A percentile compares a stretch with the other conserved stretches of the same genome.
Conservation (phyloP, 805 yeast species). For the Yarrowia hollandica region DNA sequence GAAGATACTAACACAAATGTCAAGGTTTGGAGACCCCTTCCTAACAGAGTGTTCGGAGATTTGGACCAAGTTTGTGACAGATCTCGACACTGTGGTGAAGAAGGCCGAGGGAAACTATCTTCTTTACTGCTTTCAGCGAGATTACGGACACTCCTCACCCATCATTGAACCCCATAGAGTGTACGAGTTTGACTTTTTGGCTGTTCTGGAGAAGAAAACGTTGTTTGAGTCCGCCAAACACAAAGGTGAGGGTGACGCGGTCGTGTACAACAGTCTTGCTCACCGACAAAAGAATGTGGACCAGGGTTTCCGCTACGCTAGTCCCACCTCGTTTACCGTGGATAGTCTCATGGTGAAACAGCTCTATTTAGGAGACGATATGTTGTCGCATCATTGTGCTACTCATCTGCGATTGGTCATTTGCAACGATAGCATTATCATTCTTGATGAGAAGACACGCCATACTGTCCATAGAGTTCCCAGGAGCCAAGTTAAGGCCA, state of each 20-base stretch:
- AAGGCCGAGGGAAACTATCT: conserved; percentile 12
- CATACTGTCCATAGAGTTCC: conserved; percentile 15
- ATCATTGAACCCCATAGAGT: conserved; percentile 4
- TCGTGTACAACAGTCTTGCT: background rate
- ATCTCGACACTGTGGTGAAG: background rate
- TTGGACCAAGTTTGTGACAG: conserved; percentile 10
- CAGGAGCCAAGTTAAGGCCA: background rate
- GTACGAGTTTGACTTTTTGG: conserved; percentile 9
- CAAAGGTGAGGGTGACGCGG: conserved; percentile 12
- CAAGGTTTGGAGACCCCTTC: conserved; percentile 6
- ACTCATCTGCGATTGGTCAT: background rate
- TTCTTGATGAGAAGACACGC: conserved; percentile 6
- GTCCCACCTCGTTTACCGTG: background rate
- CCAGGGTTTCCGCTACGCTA: conserved; percentile 1
- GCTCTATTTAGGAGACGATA: background rate
- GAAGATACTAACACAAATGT: conserved; percentile 3
- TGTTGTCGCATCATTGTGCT: conserved; percentile 13
- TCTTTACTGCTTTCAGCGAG: conserved; percentile 12
- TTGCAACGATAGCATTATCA: conserved; percentile 10
- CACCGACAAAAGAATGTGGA: background rate
- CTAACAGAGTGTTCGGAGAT: conserved; percentile 3
- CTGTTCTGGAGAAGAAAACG: background rate
- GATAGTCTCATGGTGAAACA: background rate
- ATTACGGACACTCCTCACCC: conserved; percentile 4
- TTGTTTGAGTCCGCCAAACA: conserved; percentile 4